These are phyloP conservation scores for Penicillium sp. DNA, from an alignment of 2,329 filamentous ascomycete species.

Conservation along the genomic window DNA sequence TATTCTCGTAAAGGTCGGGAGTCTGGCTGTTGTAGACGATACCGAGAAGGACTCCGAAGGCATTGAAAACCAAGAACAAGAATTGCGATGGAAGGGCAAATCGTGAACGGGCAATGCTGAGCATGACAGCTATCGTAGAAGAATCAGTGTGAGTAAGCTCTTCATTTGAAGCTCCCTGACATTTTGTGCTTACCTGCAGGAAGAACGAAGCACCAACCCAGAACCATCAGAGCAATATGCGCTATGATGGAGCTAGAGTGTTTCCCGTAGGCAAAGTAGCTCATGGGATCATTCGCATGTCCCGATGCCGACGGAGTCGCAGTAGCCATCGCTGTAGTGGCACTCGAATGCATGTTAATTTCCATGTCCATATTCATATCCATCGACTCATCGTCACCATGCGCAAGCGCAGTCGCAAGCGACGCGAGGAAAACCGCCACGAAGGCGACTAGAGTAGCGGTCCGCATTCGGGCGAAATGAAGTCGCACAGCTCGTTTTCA, in stretches of 20 bases:
- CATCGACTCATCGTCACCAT: conserved; percentile 34
- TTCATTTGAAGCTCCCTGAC: neutral
- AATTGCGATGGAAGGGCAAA: conserved; percentile 71
- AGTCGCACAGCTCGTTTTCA: neutral
- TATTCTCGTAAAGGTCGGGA: conserved; percentile 82
- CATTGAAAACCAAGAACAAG: conserved; percentile 64
- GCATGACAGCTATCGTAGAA: conserved; percentile 67
- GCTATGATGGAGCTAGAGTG: conserved; percentile 57
- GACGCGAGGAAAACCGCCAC: conserved; percentile 30
- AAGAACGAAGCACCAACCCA: conserved; percentile 71
- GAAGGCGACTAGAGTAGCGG: conserved; percentile 27
- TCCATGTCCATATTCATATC: conserved; percentile 33
- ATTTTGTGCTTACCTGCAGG: conserved; percentile 63
- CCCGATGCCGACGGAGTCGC: conserved; percentile 11
- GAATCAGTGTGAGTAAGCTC: neutral
- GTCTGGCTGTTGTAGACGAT: conserved; percentile 77
- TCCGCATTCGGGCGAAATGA: conserved; percentile 23
- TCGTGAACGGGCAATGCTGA: conserved; percentile 78
- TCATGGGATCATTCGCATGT: conserved; percentile 36
- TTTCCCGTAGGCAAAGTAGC: conserved; percentile 45
- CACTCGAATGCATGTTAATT: conserved; percentile 25
- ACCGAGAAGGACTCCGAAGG: conserved; percentile 63
- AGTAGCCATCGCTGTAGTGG: conserved; percentile 14
- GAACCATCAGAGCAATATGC: conserved; percentile 69
- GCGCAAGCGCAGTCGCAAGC: conserved; percentile 33